Base-by-base conservation (phyloP, 2,329 filamentous ascomycete genomes). In the Sarocladium oryzae region DNA sequence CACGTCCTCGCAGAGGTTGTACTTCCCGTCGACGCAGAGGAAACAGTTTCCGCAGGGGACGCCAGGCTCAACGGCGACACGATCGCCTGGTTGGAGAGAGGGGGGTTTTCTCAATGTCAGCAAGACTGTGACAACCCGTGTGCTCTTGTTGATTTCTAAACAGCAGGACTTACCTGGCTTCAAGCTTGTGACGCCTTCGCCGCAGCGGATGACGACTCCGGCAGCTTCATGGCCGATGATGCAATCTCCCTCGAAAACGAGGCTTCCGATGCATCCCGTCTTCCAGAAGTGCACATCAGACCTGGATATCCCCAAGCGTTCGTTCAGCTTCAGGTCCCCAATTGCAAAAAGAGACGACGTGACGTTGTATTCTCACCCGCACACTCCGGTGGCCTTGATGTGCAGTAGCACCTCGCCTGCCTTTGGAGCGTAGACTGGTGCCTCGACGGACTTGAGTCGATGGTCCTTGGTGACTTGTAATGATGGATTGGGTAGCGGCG, bases 201-300 rank as follows among this genome's bases (percentile, higher is more conserved):
- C 80, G 55, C 74, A 75, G 59, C 75, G 67, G 20, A 85, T 56
- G 15, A 86, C 79, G 4, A 82, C 61, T 4, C 82, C 83, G 9
- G 81, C 76, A 3, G 77, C 80, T 63, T 86, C 82, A 55, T 86
- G 83, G 20, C 83, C 82, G 41, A 86, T 72, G 50, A 85, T 82
- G 58, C 80, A 83, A 56, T 85, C 79, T 18, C 77, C 77, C 53
- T 82, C 74, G 11, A 87, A 76, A 2, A 80, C 73, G 2, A 86
- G 70, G 2, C 75, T 72, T 2, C 84, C 84, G 58, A 87, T 86
- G 11, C 75, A 68, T 21, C 84, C 84, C 1, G 72, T 69, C 58
- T 82, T 81, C 83, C 83, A 86, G 57, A 85, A 83, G 61, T 87
- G 83, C 56, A 86, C 76, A 58, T 86, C 83, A 1, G 82, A 85